Evolutionary conservation across 495 filamentous ascomycete species (phyloP).

Genomic region (Ascobolus immersus): DNA sequence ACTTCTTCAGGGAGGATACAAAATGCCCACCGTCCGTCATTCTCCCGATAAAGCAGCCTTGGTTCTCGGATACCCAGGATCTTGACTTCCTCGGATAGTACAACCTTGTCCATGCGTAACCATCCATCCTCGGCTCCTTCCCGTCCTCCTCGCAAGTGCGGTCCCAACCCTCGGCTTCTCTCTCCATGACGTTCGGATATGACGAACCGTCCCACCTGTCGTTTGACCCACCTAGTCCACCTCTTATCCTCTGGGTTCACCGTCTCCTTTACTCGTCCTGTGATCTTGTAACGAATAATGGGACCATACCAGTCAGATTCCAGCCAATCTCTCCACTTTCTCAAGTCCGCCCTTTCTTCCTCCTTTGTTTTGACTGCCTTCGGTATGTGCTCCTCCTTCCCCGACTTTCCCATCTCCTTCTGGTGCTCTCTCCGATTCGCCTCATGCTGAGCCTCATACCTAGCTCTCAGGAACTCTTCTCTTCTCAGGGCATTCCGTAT

Average conservation of each 20-base stretch:
- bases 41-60: slow-evolving; percentile 1
- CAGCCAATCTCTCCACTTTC: not conserved
- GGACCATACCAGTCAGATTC: slow-evolving; percentile 2
- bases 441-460: not conserved
- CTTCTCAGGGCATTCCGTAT: not conserved
- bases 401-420: not conserved
- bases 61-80: not conserved
- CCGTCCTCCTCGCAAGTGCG: not conserved
- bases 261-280: not conserved
- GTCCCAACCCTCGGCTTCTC: not conserved
- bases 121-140: not conserved
- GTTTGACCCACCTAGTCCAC: not conserved
- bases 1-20: not conserved
- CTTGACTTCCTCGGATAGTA: not conserved
- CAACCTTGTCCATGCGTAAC: not conserved
- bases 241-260: too few species aligned
- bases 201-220: not conserved
- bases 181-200: too few species aligned
- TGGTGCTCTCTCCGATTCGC: not conserved
- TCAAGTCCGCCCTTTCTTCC: not conserved
- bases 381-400: not conserved
- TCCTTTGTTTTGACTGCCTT: not conserved
- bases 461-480: not conserved
- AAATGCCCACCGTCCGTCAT: not conserved
- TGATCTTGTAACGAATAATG: slow-evolving; percentile 2